Conservation (phyloP, 495 filamentous ascomycete species). For the Amniculicola lignicola region DNA sequence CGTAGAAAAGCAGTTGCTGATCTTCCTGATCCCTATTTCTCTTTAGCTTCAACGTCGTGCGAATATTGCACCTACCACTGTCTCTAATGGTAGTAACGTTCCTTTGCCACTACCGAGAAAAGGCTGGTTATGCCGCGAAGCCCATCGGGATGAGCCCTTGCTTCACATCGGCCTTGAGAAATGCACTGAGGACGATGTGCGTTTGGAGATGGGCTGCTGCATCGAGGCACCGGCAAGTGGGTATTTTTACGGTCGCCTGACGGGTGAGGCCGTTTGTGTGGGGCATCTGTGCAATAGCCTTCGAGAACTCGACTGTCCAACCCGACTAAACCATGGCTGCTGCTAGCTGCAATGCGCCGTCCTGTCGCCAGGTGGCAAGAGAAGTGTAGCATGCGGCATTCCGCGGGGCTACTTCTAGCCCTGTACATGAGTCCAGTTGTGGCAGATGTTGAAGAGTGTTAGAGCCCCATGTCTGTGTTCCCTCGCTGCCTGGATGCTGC, state of each 20-base stretch:
- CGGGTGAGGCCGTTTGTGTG: neutral
- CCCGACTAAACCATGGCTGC: constrained; percentile 11
- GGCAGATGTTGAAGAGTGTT: constrained; percentile 15
- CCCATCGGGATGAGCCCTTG: constrained; percentile 16
- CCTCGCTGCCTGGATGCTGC: constrained; percentile 23
- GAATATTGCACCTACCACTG: constrained; percentile 17
- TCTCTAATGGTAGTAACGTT: constrained; percentile 29
- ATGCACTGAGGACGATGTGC: neutral
- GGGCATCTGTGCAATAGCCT: neutral
- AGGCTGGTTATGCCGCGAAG: constrained; percentile 6
- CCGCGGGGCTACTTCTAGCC: constrained; percentile 20
- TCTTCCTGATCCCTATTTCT: neutral
- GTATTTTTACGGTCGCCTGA: constrained; percentile 3
- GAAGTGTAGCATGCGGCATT: constrained; percentile 5
- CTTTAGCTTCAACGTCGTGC: constrained; percentile 10
- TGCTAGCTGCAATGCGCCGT: constrained; percentile 6
- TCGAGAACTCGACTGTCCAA: constrained; percentile 19
- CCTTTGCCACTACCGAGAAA: constrained; percentile 4
- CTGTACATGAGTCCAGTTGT: constrained; percentile 10
- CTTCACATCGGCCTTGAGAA: too few relatives aligned
- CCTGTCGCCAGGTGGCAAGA: constrained; percentile 13
- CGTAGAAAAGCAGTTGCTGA: constrained; percentile 2
- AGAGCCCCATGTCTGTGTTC: constrained; percentile 21
- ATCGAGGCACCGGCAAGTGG: constrained; percentile 12
- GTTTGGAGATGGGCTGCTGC: constrained; percentile 2